These are phyloP conservation scores for Colletotrichum truncatum DNA, from an alignment of 2,329 filamentous ascomycete genomes.

Conservation along the genomic window DNA sequence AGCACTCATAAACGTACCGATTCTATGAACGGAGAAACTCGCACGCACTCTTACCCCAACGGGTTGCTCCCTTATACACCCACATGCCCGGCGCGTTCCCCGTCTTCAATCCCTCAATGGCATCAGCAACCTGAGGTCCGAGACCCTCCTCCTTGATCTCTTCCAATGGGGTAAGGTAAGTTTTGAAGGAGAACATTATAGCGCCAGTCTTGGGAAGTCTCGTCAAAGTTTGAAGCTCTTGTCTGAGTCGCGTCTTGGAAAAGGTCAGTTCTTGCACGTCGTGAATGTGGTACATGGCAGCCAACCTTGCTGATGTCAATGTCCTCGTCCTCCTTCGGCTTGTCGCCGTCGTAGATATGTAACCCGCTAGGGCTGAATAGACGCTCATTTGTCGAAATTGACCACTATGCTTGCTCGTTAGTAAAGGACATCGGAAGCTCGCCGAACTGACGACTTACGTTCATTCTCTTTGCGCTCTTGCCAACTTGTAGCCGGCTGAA, in stretches of 20 bases:
- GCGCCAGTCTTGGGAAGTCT: constrained; percentile 56
- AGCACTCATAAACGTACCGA: not conserved
- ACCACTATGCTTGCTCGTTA: constrained; percentile 50
- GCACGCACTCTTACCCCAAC: constrained; percentile 58
- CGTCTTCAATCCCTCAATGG: constrained; percentile 59
- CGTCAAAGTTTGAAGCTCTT: constrained; percentile 61
- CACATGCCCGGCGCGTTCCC: constrained; percentile 65
- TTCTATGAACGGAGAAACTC: constrained; percentile 50
- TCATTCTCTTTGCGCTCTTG: constrained; percentile 58
- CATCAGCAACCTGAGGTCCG: constrained; percentile 56
- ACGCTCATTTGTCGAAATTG: constrained; percentile 51
- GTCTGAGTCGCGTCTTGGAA: constrained; percentile 49
- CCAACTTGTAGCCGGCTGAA: constrained; percentile 58
- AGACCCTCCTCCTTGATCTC: constrained; percentile 59
- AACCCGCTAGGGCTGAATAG: constrained; percentile 51
- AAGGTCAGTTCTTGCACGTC: not conserved
- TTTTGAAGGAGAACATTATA: constrained; percentile 66
- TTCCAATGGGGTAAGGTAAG: constrained; percentile 58
- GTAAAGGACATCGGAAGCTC: not conserved
- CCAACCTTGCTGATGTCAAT: constrained; percentile 49
- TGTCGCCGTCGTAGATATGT: constrained; percentile 45
- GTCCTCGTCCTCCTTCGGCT: constrained; percentile 43
- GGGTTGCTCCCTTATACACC: constrained; percentile 58
- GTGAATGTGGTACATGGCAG: not conserved
- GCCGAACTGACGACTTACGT: constrained; percentile 46